These are phyloP conservation scores for Podaxis sp. DNA, from an alignment of 768 basidiomycete genomes.

Conservation along the genomic window DNA sequence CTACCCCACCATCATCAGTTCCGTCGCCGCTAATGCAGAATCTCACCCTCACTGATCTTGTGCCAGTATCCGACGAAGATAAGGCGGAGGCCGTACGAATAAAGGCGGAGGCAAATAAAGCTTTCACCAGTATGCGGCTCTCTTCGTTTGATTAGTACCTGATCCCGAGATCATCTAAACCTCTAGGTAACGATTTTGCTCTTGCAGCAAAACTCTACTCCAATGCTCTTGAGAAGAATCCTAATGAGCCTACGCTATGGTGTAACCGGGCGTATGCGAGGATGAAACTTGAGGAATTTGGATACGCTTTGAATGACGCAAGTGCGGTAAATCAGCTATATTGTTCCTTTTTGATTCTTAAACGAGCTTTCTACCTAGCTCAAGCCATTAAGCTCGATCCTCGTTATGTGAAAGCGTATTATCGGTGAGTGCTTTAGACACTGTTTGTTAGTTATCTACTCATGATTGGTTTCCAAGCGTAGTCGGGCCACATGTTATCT, in stretches of 20 bases:
- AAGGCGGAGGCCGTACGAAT: slow-evolving; percentile 65
- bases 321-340: slow-evolving; percentile 49
- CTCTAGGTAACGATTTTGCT: slow-evolving; percentile 69
- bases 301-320: slow-evolving; percentile 87
- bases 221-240: slow-evolving; percentile 84
- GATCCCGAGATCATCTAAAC: slow-evolving; percentile 1
- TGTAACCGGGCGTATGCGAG: slow-evolving; percentile 92
- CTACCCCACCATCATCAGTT: slow-evolving; percentile 54
- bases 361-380: slow-evolving; percentile 39
- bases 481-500: slow-evolving; percentile 91
- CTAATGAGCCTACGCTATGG: slow-evolving; percentile 86
- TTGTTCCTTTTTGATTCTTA: slow-evolving; percentile 1
- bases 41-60: slow-evolving; percentile 44
- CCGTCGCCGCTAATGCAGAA: slow-evolving; percentile 60
- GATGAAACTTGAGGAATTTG: slow-evolving; percentile 91
- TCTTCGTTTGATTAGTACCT: slow-evolving; percentile 5
- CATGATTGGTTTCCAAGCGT: neutral
- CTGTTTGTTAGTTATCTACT: slow-evolving; percentile 3
- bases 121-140: slow-evolving; percentile 63
- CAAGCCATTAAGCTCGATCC: slow-evolving; percentile 88
- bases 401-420: slow-evolving; percentile 88
- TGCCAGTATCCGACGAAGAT: slow-evolving; percentile 65
- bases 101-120: slow-evolving; percentile 87
- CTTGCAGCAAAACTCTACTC: slow-evolving; percentile 79
- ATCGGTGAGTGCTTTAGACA: slow-evolving; percentile 50